Evolutionary conservation across 805 yeast genomes (phyloP), one percentile per base, ranked within the genome.

Genomic region (Candida succiphila): DNA sequence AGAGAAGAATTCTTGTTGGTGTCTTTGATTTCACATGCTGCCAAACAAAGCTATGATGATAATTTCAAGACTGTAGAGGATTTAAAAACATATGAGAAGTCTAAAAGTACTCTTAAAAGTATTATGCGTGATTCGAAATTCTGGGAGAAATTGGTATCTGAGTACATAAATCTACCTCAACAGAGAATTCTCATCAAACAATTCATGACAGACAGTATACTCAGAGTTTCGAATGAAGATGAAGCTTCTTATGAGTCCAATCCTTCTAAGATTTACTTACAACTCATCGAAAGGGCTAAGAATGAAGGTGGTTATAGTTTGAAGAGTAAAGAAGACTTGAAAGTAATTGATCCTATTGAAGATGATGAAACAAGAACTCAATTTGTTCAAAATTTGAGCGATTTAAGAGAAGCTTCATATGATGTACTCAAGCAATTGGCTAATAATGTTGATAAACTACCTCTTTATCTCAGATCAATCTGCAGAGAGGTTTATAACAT

Each of bases 241-340:
- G 72, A 65, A 22, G 51, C 78, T 9, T 76, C 78, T 35, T 74
- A 86, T 42, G 96, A 88, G 49, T 75, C 88, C 35, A 84, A 87
- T 51, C 97, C 97, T 2, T 51, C 71, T 3, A 56, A 58, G 13
- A 78, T 83, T 19, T 71, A 71, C 48, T 46, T 52, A 20, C 47
- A 44, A 3, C 40, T 76, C n/a, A 46, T 58, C 16, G 60, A 60
- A 12, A 51, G 47, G 22, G 70, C 66, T 17, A 44, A 56, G 32
- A 24, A 25, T 4, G 42, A 40, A 25, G 45, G n/a, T n/a, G n/a
- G n/a, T n/a, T 8, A 22, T 8, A 4, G 15, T 3, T 13, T 10
- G 4, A 17, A 30, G 12, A 3, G 3, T 15, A 13, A 15, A 17
- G 17, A 14, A 4, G 20, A n/a, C 46, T 53, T 62, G 50, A 57